These are phyloP conservation scores for Diaporthe batatas DNA, from an alignment of 2,329 filamentous ascomycete species.

Conservation along the genomic window DNA sequence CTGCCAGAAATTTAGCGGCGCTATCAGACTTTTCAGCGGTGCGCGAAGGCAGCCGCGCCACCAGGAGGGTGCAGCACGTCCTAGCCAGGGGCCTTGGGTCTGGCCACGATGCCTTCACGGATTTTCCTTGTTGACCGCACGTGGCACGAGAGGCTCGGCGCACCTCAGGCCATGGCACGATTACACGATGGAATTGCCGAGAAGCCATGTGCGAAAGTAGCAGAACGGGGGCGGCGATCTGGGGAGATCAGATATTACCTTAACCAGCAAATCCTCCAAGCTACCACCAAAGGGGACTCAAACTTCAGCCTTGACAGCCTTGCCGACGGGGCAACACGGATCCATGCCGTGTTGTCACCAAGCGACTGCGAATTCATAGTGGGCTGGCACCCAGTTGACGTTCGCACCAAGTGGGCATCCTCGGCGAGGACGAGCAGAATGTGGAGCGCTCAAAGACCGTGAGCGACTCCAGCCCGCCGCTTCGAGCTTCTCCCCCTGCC, in stretches of 20 bases:
- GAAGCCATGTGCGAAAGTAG: slow-evolving; percentile 25
- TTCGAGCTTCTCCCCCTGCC: slow-evolving; percentile 28
- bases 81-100: slow-evolving; percentile 17
- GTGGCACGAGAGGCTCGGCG: slow-evolving; percentile 31
- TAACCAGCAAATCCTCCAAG: neutral
- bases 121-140: slow-evolving; percentile 26
- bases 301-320: slow-evolving; percentile 27
- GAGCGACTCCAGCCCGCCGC: slow-evolving; percentile 20
- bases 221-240: slow-evolving; percentile 29
- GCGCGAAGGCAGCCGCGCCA: slow-evolving; percentile 9
- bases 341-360: slow-evolving; percentile 31
- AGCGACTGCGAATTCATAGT: slow-evolving; percentile 25
- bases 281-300: slow-evolving; percentile 20
- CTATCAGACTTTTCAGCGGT: slow-evolving; percentile 23
- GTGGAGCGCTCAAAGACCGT: slow-evolving; percentile 35
- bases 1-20: neutral
- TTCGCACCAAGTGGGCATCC: slow-evolving; percentile 26
- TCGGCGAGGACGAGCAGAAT: slow-evolving; percentile 40
- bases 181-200: slow-evolving; percentile 30
- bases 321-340: slow-evolving; percentile 31
- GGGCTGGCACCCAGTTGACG: slow-evolving; percentile 25
- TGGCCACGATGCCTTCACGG: neutral
- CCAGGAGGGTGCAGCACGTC: slow-evolving; percentile 1
- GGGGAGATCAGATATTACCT: slow-evolving; percentile 20
- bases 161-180: slow-evolving; percentile 7